Conservation (phyloP, 768 basidiomycete species). For the Pluteus cervinus region DNA sequence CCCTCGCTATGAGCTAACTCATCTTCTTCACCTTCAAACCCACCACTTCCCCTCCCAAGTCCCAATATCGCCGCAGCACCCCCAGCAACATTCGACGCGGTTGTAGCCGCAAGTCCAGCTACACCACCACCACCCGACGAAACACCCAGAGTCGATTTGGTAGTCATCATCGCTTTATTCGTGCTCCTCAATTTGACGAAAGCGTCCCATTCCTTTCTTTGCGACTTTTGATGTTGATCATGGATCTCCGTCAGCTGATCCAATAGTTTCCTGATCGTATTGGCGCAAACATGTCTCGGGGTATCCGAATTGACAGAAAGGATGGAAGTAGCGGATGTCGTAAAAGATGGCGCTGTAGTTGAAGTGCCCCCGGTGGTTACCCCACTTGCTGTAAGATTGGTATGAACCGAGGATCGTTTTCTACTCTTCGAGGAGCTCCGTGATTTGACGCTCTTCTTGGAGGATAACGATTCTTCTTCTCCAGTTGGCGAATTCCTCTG, state of each 20-base stretch:
- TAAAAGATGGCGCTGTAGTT: constrained; percentile 12
- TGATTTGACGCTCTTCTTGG: constrained; percentile 40
- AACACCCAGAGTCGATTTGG: constrained; percentile 18
- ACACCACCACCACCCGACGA: constrained; percentile 6
- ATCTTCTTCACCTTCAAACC: constrained; percentile 57
- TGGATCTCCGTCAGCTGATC: constrained; percentile 76
- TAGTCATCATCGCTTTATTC: constrained; percentile 29
- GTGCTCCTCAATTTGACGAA: constrained; percentile 72
- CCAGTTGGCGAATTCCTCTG: constrained; percentile 8
- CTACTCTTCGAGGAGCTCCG: constrained; percentile 46
- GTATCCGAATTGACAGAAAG: constrained; percentile 54
- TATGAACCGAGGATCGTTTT: constrained; percentile 35
- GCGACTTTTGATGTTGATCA: constrained; percentile 65
- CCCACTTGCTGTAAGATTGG: constrained; percentile 14
- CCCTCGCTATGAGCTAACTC: constrained; percentile 81
- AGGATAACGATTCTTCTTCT: too few species aligned
- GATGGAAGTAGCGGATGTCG: constrained; percentile 42
- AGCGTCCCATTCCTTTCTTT: constrained; percentile 80
- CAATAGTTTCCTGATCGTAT: constrained; percentile 69
- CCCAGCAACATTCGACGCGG: constrained; percentile 16
- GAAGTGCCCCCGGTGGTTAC: constrained; percentile 15
- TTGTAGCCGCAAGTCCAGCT: background rate
- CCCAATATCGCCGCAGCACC: constrained; percentile 66
- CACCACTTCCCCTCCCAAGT: constrained; percentile 40
- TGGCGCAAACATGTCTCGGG: constrained; percentile 69